Conservation (phyloP, 768 basidiomycete species). For the Suillus alpinus region DNA sequence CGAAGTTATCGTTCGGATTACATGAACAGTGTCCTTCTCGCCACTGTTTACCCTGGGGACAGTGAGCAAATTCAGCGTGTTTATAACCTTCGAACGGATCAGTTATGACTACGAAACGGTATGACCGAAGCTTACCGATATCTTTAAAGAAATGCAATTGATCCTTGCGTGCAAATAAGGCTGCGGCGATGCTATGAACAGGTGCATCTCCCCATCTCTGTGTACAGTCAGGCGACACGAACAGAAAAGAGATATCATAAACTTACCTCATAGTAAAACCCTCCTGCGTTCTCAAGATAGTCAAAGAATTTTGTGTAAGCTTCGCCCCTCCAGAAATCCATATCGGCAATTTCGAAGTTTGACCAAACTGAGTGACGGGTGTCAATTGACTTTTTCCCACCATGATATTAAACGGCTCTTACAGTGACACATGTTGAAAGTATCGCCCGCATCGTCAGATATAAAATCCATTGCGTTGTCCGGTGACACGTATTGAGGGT, state of each 20-base stretch:
- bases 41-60: constrained; percentile 71
- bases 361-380: constrained; percentile 69
- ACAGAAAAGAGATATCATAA: not conserved
- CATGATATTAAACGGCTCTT: constrained; percentile 15
- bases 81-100: constrained; percentile 49
- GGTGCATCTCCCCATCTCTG: constrained; percentile 94
- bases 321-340: constrained; percentile 82
- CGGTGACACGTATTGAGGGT: constrained; percentile 54
- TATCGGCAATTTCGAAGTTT: constrained; percentile 88
- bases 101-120: not conserved
- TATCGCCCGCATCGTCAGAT: constrained; percentile 62
- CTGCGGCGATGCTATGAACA: constrained; percentile 86
- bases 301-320: constrained; percentile 84
- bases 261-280: constrained; percentile 83
- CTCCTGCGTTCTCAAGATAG: constrained; percentile 72
- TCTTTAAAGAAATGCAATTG: constrained; percentile 95
- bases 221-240: constrained; percentile 1
- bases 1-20: constrained; percentile 71
- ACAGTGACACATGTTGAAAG: constrained; percentile 68
- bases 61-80: constrained; percentile 94
- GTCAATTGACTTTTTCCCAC: not conserved
- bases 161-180: constrained; percentile 83
- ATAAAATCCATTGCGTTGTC: constrained; percentile 64
- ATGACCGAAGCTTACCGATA: constrained; percentile 47
- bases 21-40: constrained; percentile 85